A percentile compares a stretch with the other conserved stretches of the same genome.
phyloP scores from a whole-genome alignment of 192 early-diverging fungal genomes.

The Piromyces sp. region DNA sequence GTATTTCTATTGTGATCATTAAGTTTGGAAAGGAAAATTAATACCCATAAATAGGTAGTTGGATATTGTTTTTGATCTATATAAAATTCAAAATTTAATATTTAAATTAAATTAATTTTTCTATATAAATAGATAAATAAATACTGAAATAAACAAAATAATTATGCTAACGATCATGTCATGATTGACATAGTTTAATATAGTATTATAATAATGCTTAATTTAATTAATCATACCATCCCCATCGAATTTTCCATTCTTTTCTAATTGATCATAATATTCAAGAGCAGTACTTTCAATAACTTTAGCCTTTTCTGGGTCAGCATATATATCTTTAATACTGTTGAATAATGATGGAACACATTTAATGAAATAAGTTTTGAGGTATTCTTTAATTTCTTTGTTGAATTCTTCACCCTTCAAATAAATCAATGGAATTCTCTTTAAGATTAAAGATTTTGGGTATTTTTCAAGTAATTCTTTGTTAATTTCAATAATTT shows the following conservation, averaged over 20 bases:
- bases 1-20: constrained; percentile 57
- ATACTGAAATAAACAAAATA: too few relatives aligned
- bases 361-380: constrained; percentile 66
- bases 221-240: constrained; percentile 2
- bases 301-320: constrained; percentile 41
- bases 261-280: constrained; percentile 32
- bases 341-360: constrained; percentile 83
- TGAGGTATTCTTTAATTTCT: constrained; percentile 45
- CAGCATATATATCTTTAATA: constrained; percentile 51
- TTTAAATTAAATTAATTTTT: too few relatives aligned
- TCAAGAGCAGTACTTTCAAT: constrained; percentile 51
- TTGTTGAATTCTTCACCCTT: constrained; percentile 33
- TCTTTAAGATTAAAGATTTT: constrained; percentile 61
- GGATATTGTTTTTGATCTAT: constrained; percentile 40
- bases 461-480: constrained; percentile 53
- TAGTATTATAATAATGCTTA: too few relatives aligned
- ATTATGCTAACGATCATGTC: too few relatives aligned
- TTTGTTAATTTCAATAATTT: constrained; percentile 14
- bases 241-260: constrained; percentile 12
- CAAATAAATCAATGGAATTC: constrained; percentile 56
- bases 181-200: too few relatives aligned
- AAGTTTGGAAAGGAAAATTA: constrained; percentile 80
- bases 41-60: constrained; percentile 69
- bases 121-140: too few relatives aligned
- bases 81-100: neutral